Evolutionary conservation across 2,329 filamentous ascomycete species (phyloP).

Genomic region (Neocucurbitaria cava): DNA sequence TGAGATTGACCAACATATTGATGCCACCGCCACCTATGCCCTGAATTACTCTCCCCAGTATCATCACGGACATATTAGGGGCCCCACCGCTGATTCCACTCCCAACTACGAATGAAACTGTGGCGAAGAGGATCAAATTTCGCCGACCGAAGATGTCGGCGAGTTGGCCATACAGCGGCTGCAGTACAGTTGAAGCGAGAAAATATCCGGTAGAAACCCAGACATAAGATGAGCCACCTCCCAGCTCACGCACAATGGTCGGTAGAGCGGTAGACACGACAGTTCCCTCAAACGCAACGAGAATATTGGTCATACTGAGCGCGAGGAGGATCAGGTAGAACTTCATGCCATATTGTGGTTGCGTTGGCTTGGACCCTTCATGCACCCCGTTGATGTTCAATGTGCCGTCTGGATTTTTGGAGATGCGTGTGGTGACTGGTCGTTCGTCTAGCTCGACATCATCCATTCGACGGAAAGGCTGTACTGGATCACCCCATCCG

Average conservation of each 20-base stretch:
- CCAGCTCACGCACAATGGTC: constrained; percentile 41
- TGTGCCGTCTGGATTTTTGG: constrained; percentile 2
- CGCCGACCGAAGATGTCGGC: constrained; percentile 60
- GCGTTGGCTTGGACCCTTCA: background rate
- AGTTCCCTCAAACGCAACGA: constrained; percentile 3
- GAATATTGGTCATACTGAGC: constrained; percentile 7
- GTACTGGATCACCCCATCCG: constrained; percentile 2
- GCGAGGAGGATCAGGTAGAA: constrained; percentile 5
- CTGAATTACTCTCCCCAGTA: constrained; percentile 61
- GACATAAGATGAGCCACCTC: constrained; percentile 35
- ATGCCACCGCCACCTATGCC: constrained; percentile 56
- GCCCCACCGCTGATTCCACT: constrained; percentile 61
- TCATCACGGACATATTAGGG: constrained; percentile 53
- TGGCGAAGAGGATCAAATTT: constrained; percentile 34
- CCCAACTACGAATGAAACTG: constrained; percentile 58
- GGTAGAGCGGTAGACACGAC: constrained; percentile 43
- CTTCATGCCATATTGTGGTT: background rate
- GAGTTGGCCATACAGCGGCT: constrained; percentile 58
- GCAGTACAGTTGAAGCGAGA: constrained; percentile 47
- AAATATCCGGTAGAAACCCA: constrained; percentile 48
- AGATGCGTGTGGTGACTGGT: constrained; percentile 2
- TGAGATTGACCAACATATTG: constrained; percentile 52
- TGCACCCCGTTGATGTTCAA: background rate
- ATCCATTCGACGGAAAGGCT: constrained; percentile 3
- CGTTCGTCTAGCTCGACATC: constrained; percentile 2